phyloP scores from a whole-genome alignment of 228 moss, liverwort and hornwort genomes.

The Sphagnum magellanicum region DNA sequence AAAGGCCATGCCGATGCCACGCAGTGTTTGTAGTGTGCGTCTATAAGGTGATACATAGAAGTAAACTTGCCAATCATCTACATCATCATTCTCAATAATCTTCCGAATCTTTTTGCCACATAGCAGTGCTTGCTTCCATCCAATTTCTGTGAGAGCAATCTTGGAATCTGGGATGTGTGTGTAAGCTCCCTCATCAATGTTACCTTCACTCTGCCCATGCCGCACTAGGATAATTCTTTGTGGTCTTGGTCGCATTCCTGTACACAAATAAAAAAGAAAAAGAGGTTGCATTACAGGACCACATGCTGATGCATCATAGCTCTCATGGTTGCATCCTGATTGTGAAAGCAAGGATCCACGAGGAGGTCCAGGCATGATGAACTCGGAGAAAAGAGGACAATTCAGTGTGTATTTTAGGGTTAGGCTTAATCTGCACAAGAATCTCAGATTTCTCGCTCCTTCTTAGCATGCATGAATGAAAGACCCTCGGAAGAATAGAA shows the following conservation, averaged over 20 bases:
- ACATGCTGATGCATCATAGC: no score
- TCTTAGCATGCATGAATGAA: no score
- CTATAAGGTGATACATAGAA: constrained; percentile 95
- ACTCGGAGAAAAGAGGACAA: no score
- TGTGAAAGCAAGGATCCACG: no score
- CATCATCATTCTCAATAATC: constrained; percentile 64
- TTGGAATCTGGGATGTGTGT: constrained; percentile 88
- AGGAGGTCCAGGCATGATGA: no score
- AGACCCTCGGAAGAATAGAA: no score
- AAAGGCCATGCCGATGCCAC: constrained; percentile 89
- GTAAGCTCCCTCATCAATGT: constrained; percentile 86
- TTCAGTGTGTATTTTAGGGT: no score
- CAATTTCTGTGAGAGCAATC: constrained; percentile 81
- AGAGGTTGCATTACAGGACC: no score
- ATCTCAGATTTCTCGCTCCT: no score
- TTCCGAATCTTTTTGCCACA: constrained; percentile 75
- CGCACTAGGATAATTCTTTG: constrained; percentile 85
- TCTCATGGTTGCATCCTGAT: no score
- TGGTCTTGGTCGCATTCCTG: constrained; percentile 59
- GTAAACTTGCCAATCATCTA: constrained; percentile 81
- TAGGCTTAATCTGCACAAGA: no score
- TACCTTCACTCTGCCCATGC: constrained; percentile 92
- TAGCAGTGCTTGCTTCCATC: constrained; percentile 79
- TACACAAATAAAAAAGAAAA: no score
- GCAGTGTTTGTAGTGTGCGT: constrained; percentile 83